These are phyloP conservation scores for Moricandia arvensis DNA, from an alignment of 345 rosid species.

Conservation along the genomic window DNA sequence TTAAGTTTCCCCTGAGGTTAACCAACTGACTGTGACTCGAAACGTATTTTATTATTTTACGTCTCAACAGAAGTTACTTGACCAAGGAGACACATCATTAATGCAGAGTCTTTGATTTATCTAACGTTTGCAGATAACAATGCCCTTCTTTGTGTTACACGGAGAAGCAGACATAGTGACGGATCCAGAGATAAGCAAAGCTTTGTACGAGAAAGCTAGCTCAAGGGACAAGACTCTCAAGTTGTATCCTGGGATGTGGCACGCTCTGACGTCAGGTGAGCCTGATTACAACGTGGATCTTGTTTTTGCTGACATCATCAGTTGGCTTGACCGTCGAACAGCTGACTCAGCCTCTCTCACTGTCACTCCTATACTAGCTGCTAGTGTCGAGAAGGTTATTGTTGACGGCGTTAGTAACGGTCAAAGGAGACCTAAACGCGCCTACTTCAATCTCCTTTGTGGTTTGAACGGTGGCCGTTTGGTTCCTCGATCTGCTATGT, in stretches of 20 bases:
- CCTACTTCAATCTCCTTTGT: conserved; percentile 46
- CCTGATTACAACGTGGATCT: conserved; percentile 67
- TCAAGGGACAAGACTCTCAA: conserved; percentile 83
- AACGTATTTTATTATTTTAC: too few species aligned
- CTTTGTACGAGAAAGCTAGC: conserved; percentile 69
- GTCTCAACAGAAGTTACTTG: too few species aligned
- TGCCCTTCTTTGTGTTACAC: conserved; percentile 86
- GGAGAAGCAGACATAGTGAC: conserved; percentile 94
- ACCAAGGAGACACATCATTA: background rate
- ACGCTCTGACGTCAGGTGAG: conserved; percentile 83
- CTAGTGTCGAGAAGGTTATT: conserved; percentile 6
- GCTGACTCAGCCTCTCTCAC: conserved; percentile 28
- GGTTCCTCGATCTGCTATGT: conserved; percentile 60
- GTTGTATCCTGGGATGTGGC: conserved; percentile 97
- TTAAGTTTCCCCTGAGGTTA: too few species aligned
- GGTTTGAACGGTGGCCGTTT: conserved; percentile 59
- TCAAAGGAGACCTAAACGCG: conserved; percentile 23
- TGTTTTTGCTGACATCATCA: conserved; percentile 73
- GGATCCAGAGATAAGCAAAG: conserved; percentile 97
- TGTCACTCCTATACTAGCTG: conserved; percentile 39
- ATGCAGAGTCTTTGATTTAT: background rate
- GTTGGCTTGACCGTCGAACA: conserved; percentile 72
- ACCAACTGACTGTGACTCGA: too few species aligned
- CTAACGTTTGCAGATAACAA: conserved; percentile 47
- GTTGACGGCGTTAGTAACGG: conserved; percentile 1